Base-by-base conservation (phyloP, 305 asterid species). In the Fraxinus greggii region DNA sequence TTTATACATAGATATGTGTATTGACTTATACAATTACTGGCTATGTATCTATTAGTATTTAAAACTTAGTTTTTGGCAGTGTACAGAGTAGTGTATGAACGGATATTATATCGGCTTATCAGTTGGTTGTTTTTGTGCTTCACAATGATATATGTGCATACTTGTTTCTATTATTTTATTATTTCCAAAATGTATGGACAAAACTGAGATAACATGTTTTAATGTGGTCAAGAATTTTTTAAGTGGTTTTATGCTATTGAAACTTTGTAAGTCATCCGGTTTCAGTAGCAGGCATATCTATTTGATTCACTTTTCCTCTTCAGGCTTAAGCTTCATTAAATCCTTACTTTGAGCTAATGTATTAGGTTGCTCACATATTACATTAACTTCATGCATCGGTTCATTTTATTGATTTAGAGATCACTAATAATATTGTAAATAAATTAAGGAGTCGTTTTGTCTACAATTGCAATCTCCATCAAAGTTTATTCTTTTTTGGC, bases 281-380 rank as follows among this genome's bases (percentile, higher is more conserved):
- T 63, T 24, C 72, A 28, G 5, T 54, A 32, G 26, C 70, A 23
- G 7, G 31, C 15, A 23, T 61, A 17, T 33, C 61, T 48, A 61
- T 36, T 45, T 65, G 35, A n/a, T 81, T 81, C 77, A 13, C 26
- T 40, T 75, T 79, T 36, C 28, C 26, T 23, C 29, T 79, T 76
- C 51, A n/a, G 5, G 6, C 3, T 29, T 24, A 35, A 48, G 69
- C 65, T 79, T 31, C 51, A 38, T 67, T 80, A 13, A 12, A 8
- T 51, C 31, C 17, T 13, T 28, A 78, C 70, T 61, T 61, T 23
- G 70, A 40, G 17, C 26, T 26, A 3, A 19, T 61, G 15, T 21
- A 7, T 21, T 61, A 17, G 72, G 21, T 35, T 63, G 61, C 82
- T 61, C 32, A 21, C 6, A 24, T 61, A 23, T 61, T 61, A 9